Conservation (phyloP, 2,329 filamentous ascomycete species). For the Talaromyces pinophilus region DNA sequence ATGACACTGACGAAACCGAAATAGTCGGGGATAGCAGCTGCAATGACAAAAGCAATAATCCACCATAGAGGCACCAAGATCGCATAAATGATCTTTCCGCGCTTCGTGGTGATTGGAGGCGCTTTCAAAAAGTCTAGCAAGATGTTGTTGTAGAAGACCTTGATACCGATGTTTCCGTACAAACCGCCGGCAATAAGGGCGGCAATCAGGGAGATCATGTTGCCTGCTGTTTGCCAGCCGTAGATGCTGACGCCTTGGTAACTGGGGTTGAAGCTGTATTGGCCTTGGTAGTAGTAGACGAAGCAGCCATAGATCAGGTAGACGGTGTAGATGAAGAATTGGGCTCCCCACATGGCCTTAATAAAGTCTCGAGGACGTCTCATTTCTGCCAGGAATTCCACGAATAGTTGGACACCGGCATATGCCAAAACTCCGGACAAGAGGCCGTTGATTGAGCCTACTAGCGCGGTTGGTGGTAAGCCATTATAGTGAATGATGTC, state of each 20-base stretch:
- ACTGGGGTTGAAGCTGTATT: constrained; percentile 35
- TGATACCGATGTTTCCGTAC: constrained; percentile 47
- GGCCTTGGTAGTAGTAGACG: constrained; percentile 52
- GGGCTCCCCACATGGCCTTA: constrained; percentile 49
- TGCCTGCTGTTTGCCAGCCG: constrained; percentile 35
- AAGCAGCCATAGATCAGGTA: constrained; percentile 54
- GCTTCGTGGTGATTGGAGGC: constrained; percentile 41
- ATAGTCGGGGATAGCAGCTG: constrained; percentile 48
- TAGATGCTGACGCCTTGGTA: constrained; percentile 30
- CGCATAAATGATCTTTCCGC: constrained; percentile 45
- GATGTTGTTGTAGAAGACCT: constrained; percentile 50
- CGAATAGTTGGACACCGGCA: constrained; percentile 60
- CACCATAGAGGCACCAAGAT: constrained; percentile 46
- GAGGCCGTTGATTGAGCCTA: constrained; percentile 53
- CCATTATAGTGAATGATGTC: constrained; percentile 45
- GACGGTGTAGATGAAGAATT: constrained; percentile 51
- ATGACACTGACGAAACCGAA: constrained; percentile 44
- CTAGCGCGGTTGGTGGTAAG: constrained; percentile 45
- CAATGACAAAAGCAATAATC: constrained; percentile 47
- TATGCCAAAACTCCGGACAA: constrained; percentile 60
- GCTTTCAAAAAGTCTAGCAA: constrained; percentile 44
- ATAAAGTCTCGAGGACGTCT: constrained; percentile 52
- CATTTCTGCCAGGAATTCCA: constrained; percentile 60
- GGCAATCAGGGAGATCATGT: constrained; percentile 34
- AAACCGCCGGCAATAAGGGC: constrained; percentile 41